Evolutionary conservation across 2,329 filamentous ascomycete species (phyloP), one percentile per base, ranked within the genome.

Genomic region (Cladophialophora immunda): DNA sequence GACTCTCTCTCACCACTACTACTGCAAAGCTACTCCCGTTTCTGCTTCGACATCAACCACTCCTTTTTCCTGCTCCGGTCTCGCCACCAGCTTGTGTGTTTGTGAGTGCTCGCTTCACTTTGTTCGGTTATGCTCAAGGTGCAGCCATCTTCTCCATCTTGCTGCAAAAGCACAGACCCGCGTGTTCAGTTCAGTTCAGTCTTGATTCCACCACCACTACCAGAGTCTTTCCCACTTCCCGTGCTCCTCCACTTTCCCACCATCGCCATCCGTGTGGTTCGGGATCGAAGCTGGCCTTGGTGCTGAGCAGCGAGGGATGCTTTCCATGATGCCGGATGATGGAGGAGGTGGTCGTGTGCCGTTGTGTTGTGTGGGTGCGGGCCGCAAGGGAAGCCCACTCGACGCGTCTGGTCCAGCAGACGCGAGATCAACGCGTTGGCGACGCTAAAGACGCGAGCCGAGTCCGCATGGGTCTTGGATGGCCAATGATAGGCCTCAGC

Each of bases 111-210:
- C 19, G 58, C 58, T 61, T 61, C 58, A 61, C 58, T 62, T 47
- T 55, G 59, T 22, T 55, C 59, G 50, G 38, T 29, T 47, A 55
- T 56, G 50, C 50, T 29, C 17, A 11, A 29, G 32, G 17, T 41
- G 62, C 62, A 59, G 25, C 62, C 36, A 36, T 45, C n/a, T 32
- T 34, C 34, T 41, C 32, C 19, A 34, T 30, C 8, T n/a, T 17
- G 32, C 45, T 65, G 52, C 65, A 58, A 22, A 22, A 65, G 66
- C 63, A 65, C 62, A 65, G 66, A 68, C 66, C 63, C 41, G 66
- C 62, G 66, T 55, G 66, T 65, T 54, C 30, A 25, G 19, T n/a
- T n/a, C n/a, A n/a, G 30, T 58, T 29, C 54, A 50, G 53, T 45
- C 29, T 36, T 9, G 36, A 22, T 50, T 8, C 66, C 61, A 53